Base-by-base conservation (phyloP, 2,329 filamentous ascomycete species). In the Colletotrichum gigasporum region DNA sequence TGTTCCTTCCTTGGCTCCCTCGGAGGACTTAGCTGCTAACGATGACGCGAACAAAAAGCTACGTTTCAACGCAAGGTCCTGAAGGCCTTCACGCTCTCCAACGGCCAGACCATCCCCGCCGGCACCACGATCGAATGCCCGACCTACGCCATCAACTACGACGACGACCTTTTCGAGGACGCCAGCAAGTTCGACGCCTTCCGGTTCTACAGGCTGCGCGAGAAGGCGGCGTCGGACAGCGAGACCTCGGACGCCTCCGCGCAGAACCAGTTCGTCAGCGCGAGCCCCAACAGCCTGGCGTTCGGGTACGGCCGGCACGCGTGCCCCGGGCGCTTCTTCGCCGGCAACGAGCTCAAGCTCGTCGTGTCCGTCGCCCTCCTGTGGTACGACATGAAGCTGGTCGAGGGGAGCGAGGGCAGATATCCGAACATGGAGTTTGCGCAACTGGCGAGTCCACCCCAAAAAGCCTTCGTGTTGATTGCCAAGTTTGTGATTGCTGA, bases 31-130 rank as follows among this genome's bases (percentile, higher is more conserved):
- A 16, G 83, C 37, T 83, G 86, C 71, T 84, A n/a, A n/a, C n/a
- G n/a, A n/a, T n/a, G n/a, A n/a, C 10, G 7, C 12, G 2, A 81
- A 32, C 80, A 83, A 72, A 4, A 22, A 76, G 78, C 77, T 1
- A 79, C 83, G 3, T 86, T 86, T 71, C 71, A 73, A 32, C 83
- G 84, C 67, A 84, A 82, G 66, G 83, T 85, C 8, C 74, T 83
- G 39, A 78, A 81, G 66, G 74, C 80, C 6, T 78, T 87, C 68
- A 80, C 79, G 5, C 81, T 87, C 2, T 85, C 84, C 51, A 84
- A 84, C 69, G 85, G 85, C 20, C 82, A 85, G 44, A 76, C 78
- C 34, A 75, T 84, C 11, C 81, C 81, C 0, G 72, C 77, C 2
- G 81, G 81, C 24, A 77, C 78, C 4, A 74, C 75, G 14, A 74